Base-by-base conservation (phyloP, 2,329 filamentous ascomycete genomes). In the Pestalotiopsis sp. region DNA sequence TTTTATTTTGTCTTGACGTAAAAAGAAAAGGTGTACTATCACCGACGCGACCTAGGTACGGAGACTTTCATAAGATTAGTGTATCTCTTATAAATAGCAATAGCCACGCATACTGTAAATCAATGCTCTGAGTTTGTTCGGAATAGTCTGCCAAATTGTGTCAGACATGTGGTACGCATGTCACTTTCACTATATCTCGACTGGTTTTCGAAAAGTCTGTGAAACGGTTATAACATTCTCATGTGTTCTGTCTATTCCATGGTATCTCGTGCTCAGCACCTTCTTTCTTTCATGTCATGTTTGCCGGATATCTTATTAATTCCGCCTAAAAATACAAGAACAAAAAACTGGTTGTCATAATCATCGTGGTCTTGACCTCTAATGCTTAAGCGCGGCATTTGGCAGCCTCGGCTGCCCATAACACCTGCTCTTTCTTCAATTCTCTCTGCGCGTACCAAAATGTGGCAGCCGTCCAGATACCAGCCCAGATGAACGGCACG, bases 381-480 rank as follows among this genome's bases (percentile, higher is more conserved):
- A 59, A 58, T 23, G 27, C 25, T 36, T 67, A 67, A 27, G 49
- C 65, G 31, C 45, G 39, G 17, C 12, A 27, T 52, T 69, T 69
- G 36, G 41, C 69, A 23, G 65, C 72, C 63, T 78, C 75, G 20
- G 71, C 72, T 4, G 72, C 69, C 76, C 76, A 78, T 9, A 71
- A 70, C 27, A n/a, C 57, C 20, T 68, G 68, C 68, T 78, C 76
- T 52, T 67, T 76, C 70, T 69, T 72, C 56, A 78, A 23, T 67
- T 77, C 71, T 23, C 65, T 62, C 39, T 71, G 64, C 14, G 76
- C 76, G 67, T 75, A 78, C 69, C 70, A 72, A 27, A 76, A 68
- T 20, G 76, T 78, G 39, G 67, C 68, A 4, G 69, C 13, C 14
- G 75, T 68, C 70, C 66, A 72, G 13, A 70, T 61, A 14, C 69